Percentiles rank a stretch among this genome's conserved stretches.
phyloP scores from a whole-genome alignment of 345 rosid species.

The Linum tenue region DNA sequence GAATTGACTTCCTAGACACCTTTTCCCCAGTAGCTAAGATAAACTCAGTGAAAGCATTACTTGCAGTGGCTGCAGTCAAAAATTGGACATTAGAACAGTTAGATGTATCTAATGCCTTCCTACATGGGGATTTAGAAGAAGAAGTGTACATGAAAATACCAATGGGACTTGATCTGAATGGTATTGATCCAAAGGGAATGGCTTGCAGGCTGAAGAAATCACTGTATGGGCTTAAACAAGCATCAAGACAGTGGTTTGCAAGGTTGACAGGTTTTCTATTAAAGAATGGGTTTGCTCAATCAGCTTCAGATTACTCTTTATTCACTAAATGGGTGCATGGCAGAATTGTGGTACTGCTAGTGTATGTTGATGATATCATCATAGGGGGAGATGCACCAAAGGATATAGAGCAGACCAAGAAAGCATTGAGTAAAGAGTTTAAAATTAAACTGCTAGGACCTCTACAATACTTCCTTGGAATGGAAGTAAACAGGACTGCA shows the following conservation, averaged over 20 bases:
- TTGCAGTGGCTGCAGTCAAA: not conserved
- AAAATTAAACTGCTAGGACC: too few relatives aligned
- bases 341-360: too few relatives aligned
- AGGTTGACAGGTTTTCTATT: not conserved
- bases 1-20: too few relatives aligned
- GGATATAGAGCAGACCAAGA: too few relatives aligned
- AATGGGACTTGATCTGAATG: too few relatives aligned
- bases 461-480: too few relatives aligned
- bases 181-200: too few relatives aligned
- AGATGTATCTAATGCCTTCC: not conserved
- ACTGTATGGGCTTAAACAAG: not conserved
- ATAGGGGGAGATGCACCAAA: not conserved
- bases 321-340: too few relatives aligned
- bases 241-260: not conserved
- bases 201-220: not conserved
- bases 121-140: not conserved
- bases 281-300: not conserved
- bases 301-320: not conserved
- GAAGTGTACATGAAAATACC: too few relatives aligned
- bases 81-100: not conserved
- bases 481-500: too few relatives aligned
- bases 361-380: not conserved
- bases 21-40: too few relatives aligned
- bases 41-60: not conserved
- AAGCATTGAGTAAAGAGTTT: too few relatives aligned